Conservation (phyloP, 108 stramenopile species). For the Schizochytrium sp. region DNA sequence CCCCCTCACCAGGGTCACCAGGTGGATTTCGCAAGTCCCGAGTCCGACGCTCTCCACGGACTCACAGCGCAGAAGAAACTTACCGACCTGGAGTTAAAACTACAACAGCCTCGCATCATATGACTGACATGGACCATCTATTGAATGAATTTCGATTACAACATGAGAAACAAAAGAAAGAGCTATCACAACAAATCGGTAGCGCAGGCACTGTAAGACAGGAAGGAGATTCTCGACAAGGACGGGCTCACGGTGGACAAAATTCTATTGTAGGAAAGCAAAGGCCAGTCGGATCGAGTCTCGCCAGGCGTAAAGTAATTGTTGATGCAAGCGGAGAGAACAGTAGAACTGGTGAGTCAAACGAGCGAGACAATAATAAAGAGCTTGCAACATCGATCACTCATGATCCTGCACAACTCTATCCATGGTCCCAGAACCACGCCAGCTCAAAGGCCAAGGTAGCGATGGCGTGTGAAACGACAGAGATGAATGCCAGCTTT, state of each 20-base stretch:
- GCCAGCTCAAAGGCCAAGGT: background rate
- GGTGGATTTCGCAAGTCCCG: background rate
- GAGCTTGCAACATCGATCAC: background rate
- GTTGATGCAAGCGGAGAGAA: background rate
- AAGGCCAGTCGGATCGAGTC: background rate
- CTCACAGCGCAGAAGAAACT: background rate
- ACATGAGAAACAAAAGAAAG: background rate
- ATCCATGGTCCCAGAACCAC: slow-evolving; percentile 1
- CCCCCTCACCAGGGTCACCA: background rate
- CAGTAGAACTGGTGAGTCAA: background rate
- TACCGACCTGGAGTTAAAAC: background rate
- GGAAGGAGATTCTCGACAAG: background rate
- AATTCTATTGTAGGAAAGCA: background rate
- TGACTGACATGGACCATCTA: background rate
- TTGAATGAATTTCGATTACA: background rate
- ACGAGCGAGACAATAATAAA: background rate
- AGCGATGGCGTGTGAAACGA: background rate
- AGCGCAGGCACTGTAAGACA: background rate
- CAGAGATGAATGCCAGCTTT: background rate
- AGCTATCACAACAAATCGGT: background rate
- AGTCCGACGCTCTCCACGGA: background rate
- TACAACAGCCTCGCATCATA: background rate
- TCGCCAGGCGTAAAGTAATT: background rate
- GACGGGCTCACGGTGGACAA: background rate
- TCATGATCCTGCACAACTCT: background rate